Percentiles rank a stretch among this genome's conserved stretches.
These are phyloP conservation scores for Coriaria nepalensis DNA, from an alignment of 306 rosid species.

Conservation along the genomic window DNA sequence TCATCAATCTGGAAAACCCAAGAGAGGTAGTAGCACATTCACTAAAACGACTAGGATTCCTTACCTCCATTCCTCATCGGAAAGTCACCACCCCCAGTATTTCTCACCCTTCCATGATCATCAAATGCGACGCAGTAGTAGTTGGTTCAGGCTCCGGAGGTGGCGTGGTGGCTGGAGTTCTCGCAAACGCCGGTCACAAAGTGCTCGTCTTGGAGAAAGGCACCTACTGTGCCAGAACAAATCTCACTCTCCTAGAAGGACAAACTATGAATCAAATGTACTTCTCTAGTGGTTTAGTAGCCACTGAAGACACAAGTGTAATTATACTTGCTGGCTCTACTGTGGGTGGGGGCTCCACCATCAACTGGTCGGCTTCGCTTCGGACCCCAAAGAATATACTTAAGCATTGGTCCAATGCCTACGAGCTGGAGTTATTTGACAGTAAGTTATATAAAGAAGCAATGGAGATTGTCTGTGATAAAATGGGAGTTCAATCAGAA, in stretches of 20 bases:
- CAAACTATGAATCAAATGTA: constrained; percentile 67
- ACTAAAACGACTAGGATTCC: constrained; percentile 34
- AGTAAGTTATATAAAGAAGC: constrained; percentile 54
- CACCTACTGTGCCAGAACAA: constrained; percentile 50
- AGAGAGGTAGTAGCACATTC: constrained; percentile 24
- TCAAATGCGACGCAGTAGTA: constrained; percentile 60
- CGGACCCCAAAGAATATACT: constrained; percentile 51
- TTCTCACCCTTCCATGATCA: constrained; percentile 35
- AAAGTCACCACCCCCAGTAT: constrained; percentile 12
- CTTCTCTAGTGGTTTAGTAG: constrained; percentile 37
- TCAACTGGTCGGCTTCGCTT: constrained; percentile 63
- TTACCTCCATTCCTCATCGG: constrained; percentile 18
- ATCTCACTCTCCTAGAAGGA: constrained; percentile 74
- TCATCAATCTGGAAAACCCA: constrained; percentile 30
- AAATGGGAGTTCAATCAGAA: constrained; percentile 64
- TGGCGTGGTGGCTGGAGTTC: constrained; percentile 56
- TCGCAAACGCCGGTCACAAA: constrained; percentile 63
- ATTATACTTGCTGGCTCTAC: constrained; percentile 56
- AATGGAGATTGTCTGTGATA: constrained; percentile 44
- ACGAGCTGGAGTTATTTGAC: constrained; percentile 43
- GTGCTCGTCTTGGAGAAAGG: constrained; percentile 73
- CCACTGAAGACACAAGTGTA: constrained; percentile 46
- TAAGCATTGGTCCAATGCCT: constrained; percentile 44
- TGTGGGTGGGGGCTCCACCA: constrained; percentile 77
- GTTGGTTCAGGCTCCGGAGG: constrained; percentile 89